Base-by-base conservation (phyloP, 345 rosid genomes). In the Pistacia vera region DNA sequence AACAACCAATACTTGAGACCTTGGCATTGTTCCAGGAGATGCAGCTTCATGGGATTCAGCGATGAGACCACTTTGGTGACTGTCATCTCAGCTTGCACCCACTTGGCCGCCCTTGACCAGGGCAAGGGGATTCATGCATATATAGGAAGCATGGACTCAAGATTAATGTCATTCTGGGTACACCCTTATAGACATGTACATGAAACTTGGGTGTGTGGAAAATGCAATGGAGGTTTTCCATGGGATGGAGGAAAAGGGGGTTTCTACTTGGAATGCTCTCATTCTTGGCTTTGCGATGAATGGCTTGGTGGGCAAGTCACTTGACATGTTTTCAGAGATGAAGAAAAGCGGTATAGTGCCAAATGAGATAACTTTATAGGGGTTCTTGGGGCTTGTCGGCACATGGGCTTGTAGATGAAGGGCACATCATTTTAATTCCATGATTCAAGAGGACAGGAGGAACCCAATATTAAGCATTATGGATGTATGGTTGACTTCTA, bases 401-500 rank as follows among this genome's bases (percentile, higher is more conserved):
- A 90, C 76, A 87, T 81, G 86, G 92, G 94, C 13, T 76, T 88
- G 60, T 88, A 12, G 82, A 88, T 13, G 89, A 90, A 71, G 92
- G 92, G 5, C 78, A 77, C 41, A 33, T 41, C 73, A 82, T 66
- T 90, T 88, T 51, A 80, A 74, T 74, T 78, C 89, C 68, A 86
- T 90, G 92, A 69, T 80, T 67, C 62, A 71, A n/a, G 88, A 88
- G 20, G 73, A 80, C 66, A 70, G 62, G 68, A 77, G 67, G 87
- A 84, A 76, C 90, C 92, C 20, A 88, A 86, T 66, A 75, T 81
- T 22, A 88, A 90, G 85, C 94, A 90, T 72, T 90, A 90, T 60
- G 94, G 94, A 80, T 90, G 92, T 79, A 85, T 90, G 94, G 90
- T 90, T 77, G 94, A 90, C 91, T 90, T 78, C 84, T 88, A 54